These are phyloP conservation scores for Diaporthe eres DNA, from an alignment of 2,329 filamentous ascomycete genomes.

Conservation along the genomic window DNA sequence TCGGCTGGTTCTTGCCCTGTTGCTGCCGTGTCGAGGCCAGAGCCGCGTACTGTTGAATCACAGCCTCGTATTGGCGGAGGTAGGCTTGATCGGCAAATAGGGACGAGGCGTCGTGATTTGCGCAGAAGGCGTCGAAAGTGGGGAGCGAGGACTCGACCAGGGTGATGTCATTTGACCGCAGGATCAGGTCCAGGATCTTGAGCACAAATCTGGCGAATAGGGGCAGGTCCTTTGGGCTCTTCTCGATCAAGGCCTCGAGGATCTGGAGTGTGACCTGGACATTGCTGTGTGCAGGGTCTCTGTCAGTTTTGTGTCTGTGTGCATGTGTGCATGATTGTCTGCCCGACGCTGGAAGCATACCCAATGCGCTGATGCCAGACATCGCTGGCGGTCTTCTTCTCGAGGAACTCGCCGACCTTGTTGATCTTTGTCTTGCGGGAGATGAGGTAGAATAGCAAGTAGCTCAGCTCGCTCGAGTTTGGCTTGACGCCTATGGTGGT, in stretches of 20 bases:
- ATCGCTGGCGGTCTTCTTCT: constrained; percentile 93
- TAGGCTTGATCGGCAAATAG: constrained; percentile 90
- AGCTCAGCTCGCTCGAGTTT: constrained; percentile 96
- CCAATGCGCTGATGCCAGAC: constrained; percentile 91
- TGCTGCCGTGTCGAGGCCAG: constrained; percentile 78
- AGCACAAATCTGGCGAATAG: constrained; percentile 90
- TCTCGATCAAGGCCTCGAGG: constrained; percentile 90
- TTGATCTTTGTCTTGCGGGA: constrained; percentile 95
- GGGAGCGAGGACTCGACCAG: constrained; percentile 92
- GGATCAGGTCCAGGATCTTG: constrained; percentile 85
- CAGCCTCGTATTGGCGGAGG: constrained; percentile 83
- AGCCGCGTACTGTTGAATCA: constrained; percentile 83
- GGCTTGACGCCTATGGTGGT: constrained; percentile 93
- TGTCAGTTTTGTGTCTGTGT: constrained; percentile 23
- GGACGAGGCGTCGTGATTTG: constrained; percentile 87
- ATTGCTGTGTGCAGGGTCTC: constrained; percentile 69
- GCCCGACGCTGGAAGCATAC: constrained; percentile 62
- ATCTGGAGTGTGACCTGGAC: constrained; percentile 97
- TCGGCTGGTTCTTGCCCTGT: constrained; percentile 68
- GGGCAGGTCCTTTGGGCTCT: constrained; percentile 89
- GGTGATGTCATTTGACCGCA: constrained; percentile 88
- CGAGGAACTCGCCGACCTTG: constrained; percentile 94
- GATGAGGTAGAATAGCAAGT: constrained; percentile 96
- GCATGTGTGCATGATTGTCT: neutral
- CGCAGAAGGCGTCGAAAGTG: constrained; percentile 90